Evolutionary conservation across 129 eudicot species (phyloP).

Genomic region (Heracleum sosnowskyi): DNA sequence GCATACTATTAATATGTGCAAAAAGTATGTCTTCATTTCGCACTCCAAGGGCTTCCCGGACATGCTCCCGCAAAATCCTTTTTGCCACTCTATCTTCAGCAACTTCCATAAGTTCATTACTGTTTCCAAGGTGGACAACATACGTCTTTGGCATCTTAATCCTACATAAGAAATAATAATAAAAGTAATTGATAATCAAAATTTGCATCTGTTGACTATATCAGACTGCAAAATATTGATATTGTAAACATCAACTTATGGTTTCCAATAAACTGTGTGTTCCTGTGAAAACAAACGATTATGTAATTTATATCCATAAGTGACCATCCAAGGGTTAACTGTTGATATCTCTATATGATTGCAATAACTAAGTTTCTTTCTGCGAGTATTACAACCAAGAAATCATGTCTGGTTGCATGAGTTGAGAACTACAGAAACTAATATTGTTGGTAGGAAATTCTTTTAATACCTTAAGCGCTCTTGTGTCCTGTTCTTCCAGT

Average conservation of each 20-base stretch:
- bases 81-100: slow-evolving; percentile 83
- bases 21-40: slow-evolving; percentile 80
- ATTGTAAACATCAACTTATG: background rate
- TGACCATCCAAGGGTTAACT: background rate
- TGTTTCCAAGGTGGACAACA: slow-evolving; percentile 92
- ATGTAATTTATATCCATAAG: background rate
- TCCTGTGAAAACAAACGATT: background rate
- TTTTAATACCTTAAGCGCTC: slow-evolving; percentile 67
- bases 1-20: slow-evolving; percentile 80
- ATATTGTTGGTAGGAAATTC: background rate
- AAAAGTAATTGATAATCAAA: background rate
- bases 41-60: slow-evolving; percentile 79
- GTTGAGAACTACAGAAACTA: background rate
- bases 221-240: background rate
- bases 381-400: background rate
- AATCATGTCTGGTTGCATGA: background rate
- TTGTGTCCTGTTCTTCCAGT: slow-evolving; percentile 83
- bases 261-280: background rate
- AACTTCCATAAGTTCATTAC: slow-evolving; percentile 84
- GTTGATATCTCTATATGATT: background rate
- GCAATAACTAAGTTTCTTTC: background rate
- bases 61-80: slow-evolving; percentile 78
- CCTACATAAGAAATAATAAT: slow-evolving; percentile 24
- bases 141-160: slow-evolving; percentile 81
- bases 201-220: background rate